Base-by-base conservation (phyloP, 495 filamentous ascomycete species). In the Daldinia grandis region DNA sequence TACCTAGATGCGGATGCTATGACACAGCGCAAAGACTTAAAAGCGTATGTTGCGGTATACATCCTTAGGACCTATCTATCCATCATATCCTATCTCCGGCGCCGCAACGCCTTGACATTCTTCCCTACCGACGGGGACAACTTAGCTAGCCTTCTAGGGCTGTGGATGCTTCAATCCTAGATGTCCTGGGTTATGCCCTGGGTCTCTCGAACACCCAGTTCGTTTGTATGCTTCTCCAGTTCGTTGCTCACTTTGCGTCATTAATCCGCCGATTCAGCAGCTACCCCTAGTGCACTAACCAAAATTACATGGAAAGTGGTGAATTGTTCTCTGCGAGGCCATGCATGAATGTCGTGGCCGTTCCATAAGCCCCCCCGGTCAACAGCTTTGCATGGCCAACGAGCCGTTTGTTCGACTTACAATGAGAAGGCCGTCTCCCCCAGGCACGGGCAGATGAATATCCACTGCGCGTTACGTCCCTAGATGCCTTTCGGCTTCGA, bases 281-380 rank as follows among this genome's bases (percentile, higher is more conserved):
- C 59, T 73, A 74, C 69, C 56, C 63, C 68, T 73, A 78, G 76
- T 67, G 76, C 74, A 62, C 64, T 74, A 15, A 68, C 71, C 74
- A 64, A 62, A 72, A 71, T 62, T 64, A 58, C 64, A 65, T 55
- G 59, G 40, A n/a, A 67, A 69, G 31, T 72, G 74, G 69, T 78
- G 74, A 74, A 76, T 72, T 76, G 76, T 78, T 72, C 68, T 74
- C 74, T 76, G 76, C 74, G 70, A 68, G 65, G 68, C 70, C 73
- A 81, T 83, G 81, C 81, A 82, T 78, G 79, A 76, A 47, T 76
- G 79, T 81, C 79, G 80, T 82, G 79, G 79, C 77, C 69, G 71
- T 68, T 68, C 65, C 68, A 69, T 70, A 58, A 69, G 71, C 72
- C 74, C 56, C 75, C 75, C 79, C 73, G 72, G 74, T 81, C 77